A percentile compares a stretch with the other conserved stretches of the same genome.
Evolutionary conservation across 805 yeast genomes (phyloP).

Genomic region (Kurtzmaniella cleridarum): DNA sequence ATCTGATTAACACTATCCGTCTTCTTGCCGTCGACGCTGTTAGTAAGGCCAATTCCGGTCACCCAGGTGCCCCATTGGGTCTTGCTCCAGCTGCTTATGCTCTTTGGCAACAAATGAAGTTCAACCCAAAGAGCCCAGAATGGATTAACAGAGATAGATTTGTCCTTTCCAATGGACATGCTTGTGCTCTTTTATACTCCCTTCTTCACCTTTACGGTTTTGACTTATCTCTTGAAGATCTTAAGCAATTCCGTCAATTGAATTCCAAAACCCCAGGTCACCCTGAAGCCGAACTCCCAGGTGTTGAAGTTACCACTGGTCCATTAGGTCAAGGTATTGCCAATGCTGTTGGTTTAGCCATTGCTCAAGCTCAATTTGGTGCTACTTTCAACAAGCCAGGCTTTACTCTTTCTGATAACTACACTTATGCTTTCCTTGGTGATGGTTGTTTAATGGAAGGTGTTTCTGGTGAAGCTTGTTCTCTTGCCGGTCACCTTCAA

Average conservation of each 20-base stretch:
- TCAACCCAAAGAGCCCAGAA: constrained; percentile 85
- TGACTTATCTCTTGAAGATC: constrained; percentile 74
- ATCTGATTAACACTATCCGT: constrained; percentile 85
- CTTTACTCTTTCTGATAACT: constrained; percentile 63
- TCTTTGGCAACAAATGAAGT: constrained; percentile 70
- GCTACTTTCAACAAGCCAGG: constrained; percentile 92
- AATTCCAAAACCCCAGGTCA: constrained; percentile 95
- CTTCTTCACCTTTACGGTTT: constrained; percentile 83
- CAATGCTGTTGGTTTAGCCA: constrained; percentile 94
- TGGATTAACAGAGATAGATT: constrained; percentile 97
- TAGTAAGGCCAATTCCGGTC: constrained; percentile 88
- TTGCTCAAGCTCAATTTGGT: constrained; percentile 88
- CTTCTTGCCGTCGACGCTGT: constrained; percentile 84
- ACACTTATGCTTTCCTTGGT: constrained; percentile 80
- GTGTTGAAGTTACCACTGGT: constrained; percentile 97
- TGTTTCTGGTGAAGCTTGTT: constrained; percentile 88
- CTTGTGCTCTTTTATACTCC: constrained; percentile 83
- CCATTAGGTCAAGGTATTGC: constrained; percentile 98
- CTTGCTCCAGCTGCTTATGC: constrained; percentile 94
- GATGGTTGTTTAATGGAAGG: constrained; percentile 99
- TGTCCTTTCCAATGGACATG: constrained; percentile 94
- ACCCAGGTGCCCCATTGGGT: constrained; percentile 99
- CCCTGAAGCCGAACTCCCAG: constrained; percentile 89
- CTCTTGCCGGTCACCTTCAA: constrained; percentile 94
- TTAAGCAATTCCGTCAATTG: constrained; percentile 85